Conservation (phyloP, 2,329 filamentous ascomycete genomes). For the Gliomastix tumulicola region DNA sequence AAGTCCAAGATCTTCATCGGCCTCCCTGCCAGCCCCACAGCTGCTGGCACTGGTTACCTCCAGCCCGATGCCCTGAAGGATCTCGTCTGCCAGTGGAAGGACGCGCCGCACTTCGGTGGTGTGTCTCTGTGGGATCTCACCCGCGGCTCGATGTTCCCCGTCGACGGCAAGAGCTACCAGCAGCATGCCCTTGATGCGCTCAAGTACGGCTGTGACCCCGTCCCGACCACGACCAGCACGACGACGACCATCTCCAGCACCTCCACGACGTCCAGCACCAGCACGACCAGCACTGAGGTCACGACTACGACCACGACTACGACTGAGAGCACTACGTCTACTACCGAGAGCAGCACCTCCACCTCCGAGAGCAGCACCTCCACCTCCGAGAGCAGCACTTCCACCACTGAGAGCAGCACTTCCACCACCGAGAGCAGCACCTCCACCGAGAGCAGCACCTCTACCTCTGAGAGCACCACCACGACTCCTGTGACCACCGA, state of each 20-base stretch:
- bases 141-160: constrained; percentile 20
- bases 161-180: constrained; percentile 26
- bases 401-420: constrained; percentile 3
- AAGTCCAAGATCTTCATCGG: constrained; percentile 38
- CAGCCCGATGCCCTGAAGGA: constrained; percentile 20
- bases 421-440: constrained; percentile 2
- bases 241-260: no score
- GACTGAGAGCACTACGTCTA: neutral
- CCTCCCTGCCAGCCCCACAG: constrained; percentile 22
- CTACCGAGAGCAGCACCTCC: constrained; percentile 2
- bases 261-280: no score
- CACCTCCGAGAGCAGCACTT: no score
- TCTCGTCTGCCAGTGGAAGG: constrained; percentile 29
- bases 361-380: constrained; percentile 3
- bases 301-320: constrained; percentile 2
- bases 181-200: constrained; percentile 27
- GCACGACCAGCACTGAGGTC: no score
- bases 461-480: constrained; percentile 8
- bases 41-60: constrained; percentile 25
- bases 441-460: constrained; percentile 4
- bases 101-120: constrained; percentile 32
- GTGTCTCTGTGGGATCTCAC: constrained; percentile 38
- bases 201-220: constrained; percentile 23
- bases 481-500: no score
- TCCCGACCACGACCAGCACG: constrained; percentile 12